Evolutionary conservation across 768 basidiomycete genomes (phyloP).

Genomic region (Podaxis sp.): DNA sequence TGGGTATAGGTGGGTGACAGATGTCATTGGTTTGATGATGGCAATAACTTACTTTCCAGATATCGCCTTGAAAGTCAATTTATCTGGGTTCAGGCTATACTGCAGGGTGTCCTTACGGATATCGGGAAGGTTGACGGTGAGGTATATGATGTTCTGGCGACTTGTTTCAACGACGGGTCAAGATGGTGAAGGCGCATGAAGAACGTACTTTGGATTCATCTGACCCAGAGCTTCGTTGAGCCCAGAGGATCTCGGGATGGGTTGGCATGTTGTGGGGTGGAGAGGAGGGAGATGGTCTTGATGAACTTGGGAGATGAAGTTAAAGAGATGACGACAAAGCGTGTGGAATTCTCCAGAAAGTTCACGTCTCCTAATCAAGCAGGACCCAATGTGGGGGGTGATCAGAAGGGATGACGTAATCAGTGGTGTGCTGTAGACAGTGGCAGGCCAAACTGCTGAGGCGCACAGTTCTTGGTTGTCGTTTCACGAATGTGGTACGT

Average conservation of each 20-base stretch:
- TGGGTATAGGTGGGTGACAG: conserved; percentile 13
- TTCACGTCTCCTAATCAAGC: conserved; percentile 14
- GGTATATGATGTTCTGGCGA: conserved; percentile 77
- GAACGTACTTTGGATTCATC: conserved; percentile 60
- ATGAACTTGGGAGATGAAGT: conserved; percentile 1
- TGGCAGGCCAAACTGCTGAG: not conserved
- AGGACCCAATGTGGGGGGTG: not conserved
- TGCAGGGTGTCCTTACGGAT: conserved; percentile 55
- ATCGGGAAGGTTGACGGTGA: conserved; percentile 82
- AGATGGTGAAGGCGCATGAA: conserved; percentile 8
- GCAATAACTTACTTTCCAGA: conserved; percentile 51
- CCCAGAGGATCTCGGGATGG: conserved; percentile 93
- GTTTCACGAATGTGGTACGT: conserved; percentile 49
- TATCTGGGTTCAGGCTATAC: conserved; percentile 53
- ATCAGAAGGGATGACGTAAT: conserved; percentile 4
- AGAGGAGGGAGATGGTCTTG: conserved; percentile 10
- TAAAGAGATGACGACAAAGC: conserved; percentile 18
- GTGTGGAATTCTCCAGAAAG: conserved; percentile 42
- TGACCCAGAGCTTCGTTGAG: conserved; percentile 76
- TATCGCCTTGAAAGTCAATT: conserved; percentile 60
- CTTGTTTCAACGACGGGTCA: conserved; percentile 16
- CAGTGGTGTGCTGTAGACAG: not conserved
- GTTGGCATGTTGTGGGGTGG: conserved; percentile 30
- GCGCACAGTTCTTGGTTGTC: not conserved
- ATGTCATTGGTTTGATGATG: not conserved